Conservation (phyloP, 2,329 filamentous ascomycete genomes). For the Ophiostoma quercus region DNA sequence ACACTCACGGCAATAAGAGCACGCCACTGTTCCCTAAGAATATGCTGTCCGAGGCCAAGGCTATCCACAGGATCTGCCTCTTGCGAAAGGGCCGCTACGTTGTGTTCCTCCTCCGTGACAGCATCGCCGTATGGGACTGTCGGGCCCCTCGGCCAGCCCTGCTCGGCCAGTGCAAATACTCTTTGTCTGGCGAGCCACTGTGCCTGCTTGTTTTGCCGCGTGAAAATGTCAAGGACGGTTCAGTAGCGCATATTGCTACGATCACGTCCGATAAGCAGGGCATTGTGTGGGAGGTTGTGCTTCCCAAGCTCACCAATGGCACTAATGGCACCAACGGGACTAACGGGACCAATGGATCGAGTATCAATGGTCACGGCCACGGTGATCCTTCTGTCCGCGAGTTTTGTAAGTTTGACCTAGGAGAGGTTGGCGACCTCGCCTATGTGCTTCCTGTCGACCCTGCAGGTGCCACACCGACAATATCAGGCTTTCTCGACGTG, state of each 20-base stretch:
- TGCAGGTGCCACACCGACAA: constrained; percentile 65
- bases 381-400: constrained; percentile 48
- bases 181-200: constrained; percentile 63
- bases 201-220: constrained; percentile 72
- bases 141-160: constrained; percentile 53
- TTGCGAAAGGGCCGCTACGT: constrained; percentile 73
- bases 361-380: constrained; percentile 35
- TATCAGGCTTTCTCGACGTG: constrained; percentile 75
- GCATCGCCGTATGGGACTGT: constrained; percentile 75
- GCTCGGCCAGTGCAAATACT: constrained; percentile 55
- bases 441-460: constrained; percentile 80
- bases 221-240: constrained; percentile 50
- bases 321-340: neutral
- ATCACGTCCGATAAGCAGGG: constrained; percentile 74
- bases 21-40: constrained; percentile 48
- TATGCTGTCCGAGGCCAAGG: constrained; percentile 59
- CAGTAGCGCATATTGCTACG: constrained; percentile 68
- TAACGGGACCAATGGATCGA: constrained; percentile 21
- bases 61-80: constrained; percentile 76
- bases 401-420: constrained; percentile 67
- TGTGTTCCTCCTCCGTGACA: constrained; percentile 68
- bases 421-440: constrained; percentile 52
- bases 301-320: constrained; percentile 45
- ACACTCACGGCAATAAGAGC: constrained; percentile 49
- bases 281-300: constrained; percentile 70